phyloP scores from a whole-genome alignment of 768 basidiomycete species.

The Lactifluus rugatus region DNA sequence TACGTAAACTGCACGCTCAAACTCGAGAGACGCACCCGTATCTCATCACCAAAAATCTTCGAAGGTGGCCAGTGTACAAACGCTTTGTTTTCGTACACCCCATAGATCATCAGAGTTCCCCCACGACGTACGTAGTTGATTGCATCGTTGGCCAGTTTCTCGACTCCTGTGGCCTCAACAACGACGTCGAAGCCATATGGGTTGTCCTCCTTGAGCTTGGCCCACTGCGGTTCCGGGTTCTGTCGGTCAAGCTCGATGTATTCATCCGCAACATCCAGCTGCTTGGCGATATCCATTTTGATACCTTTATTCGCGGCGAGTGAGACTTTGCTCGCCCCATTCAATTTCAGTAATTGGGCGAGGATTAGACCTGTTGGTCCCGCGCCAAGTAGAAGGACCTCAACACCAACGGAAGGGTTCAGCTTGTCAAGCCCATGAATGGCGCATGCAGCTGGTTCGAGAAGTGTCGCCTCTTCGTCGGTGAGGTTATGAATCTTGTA shows the following conservation, averaged over 20 bases:
- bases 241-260: conserved; percentile 78
- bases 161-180: conserved; percentile 72
- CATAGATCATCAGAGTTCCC: conserved; percentile 81
- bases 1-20: not conserved
- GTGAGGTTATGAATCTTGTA: conserved; percentile 84
- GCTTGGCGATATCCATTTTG: conserved; percentile 79
- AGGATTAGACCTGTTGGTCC: conserved; percentile 89
- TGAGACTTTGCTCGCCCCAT: conserved; percentile 72
- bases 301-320: conserved; percentile 86
- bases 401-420: conserved; percentile 68
- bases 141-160: conserved; percentile 76
- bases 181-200: conserved; percentile 90
- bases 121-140: conserved; percentile 86
- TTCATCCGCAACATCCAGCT: conserved; percentile 71
- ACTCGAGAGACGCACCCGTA: conserved; percentile 31
- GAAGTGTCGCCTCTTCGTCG: conserved; percentile 79
- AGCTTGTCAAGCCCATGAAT: conserved; percentile 89
- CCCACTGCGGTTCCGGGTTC: conserved; percentile 71
- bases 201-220: conserved; percentile 65
- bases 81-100: conserved; percentile 83
- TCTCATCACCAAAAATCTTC: conserved; percentile 71
- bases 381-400: conserved; percentile 80
- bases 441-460: conserved; percentile 87
- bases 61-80: conserved; percentile 79
- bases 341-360: conserved; percentile 78